Base-by-base conservation (phyloP, 192 early-diverging fungal species). In the Coemansia erecta region DNA sequence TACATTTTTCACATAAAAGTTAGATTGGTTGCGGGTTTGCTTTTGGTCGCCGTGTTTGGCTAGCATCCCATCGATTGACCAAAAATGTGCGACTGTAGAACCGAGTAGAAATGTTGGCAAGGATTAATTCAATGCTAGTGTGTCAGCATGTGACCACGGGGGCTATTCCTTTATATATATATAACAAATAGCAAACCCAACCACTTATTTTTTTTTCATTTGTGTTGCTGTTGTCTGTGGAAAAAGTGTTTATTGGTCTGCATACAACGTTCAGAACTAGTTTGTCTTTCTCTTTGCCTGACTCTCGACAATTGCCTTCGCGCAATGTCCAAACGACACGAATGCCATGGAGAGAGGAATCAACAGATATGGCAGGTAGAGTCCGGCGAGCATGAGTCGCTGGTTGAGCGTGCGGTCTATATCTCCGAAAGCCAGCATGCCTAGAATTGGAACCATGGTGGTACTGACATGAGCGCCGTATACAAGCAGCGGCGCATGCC, bases 391-490 rank as follows among this genome's bases (percentile, higher is more conserved):
- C 10, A 66, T 51, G 31, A 66, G 53, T 21, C 79, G 61, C 58
- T 84, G 75, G 46, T 14, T 14, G 14, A 66, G 62, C 35, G 82
- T 69, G 23, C 83, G 63, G 21, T 58, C 71, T 58, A 81, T 63
- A 43, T 71, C 58, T 53, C 78, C 82, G 22, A 86, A 63, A 10
- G 70, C 51, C 15, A 90, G 60, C 26, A 80, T 84, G 21, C 66
- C 65, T 15, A 92, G 71, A 15, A 80, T 71, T 1, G 85, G 83
- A 26, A 83, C 42, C 44, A 90, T 81, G 5, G 89, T 89, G 6
- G 90, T 92, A 33, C 77, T 64, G 21, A 91, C 89, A 65, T 92
- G 90, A n/a, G 78, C 74, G 3, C 85, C 76, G 63, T 92, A 92
- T 21, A 86, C 63, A 42, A 82, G 68, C 40, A 90, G 68, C 60